Base-by-base conservation (phyloP, 2,329 filamentous ascomycete genomes). In the Trichophyton schoenleinii region DNA sequence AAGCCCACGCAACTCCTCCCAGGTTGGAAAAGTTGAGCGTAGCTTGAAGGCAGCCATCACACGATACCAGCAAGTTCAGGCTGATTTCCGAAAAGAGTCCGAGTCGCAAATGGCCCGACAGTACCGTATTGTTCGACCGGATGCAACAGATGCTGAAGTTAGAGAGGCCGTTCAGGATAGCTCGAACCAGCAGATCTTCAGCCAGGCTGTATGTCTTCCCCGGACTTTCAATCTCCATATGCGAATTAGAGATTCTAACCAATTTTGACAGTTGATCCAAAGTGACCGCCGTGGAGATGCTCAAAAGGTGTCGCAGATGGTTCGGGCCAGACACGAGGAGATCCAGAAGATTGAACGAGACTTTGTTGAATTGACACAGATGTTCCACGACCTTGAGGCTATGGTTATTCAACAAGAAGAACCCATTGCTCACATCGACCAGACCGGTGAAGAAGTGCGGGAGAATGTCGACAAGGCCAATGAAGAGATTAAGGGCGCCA, bases 341-440 rank as follows among this genome's bases (percentile, higher is more conserved):
- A 88, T 99, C 67, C 84, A 91, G 75, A 92, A 95, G 81, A 96
- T 97, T 70, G 91, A 96, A 78, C 80, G 83, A 70, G 88, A 95
- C 72, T 88, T 97, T 83, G 84, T 89, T 9, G 88, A 96, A 75
- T 80, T 99, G 61, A 84, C 88, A 4, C 84, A 94, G 74, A 79
- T 97, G 60, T 95, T 96, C 83, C 84, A 91, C 71, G 87, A 96
- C 67, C 87, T 97, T 77, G 89, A 96, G 67, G 85, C 86, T 36
- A 79, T 95, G 58, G 86, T 97, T 63, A 81, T 91, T 41, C 86
- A 95, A 77, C 92, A 97, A 74, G 91, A 96, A 68, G 85, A 83
- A 15, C 81, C 87, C 34, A 84, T 97, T 41, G 78, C 82, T 65
- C 83, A 89, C 67, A 95, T 97, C 68, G 90, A 96, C 76, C 82